phyloP scores from a whole-genome alignment of 306 rosid genomes.

The Sophora flavescens region DNA sequence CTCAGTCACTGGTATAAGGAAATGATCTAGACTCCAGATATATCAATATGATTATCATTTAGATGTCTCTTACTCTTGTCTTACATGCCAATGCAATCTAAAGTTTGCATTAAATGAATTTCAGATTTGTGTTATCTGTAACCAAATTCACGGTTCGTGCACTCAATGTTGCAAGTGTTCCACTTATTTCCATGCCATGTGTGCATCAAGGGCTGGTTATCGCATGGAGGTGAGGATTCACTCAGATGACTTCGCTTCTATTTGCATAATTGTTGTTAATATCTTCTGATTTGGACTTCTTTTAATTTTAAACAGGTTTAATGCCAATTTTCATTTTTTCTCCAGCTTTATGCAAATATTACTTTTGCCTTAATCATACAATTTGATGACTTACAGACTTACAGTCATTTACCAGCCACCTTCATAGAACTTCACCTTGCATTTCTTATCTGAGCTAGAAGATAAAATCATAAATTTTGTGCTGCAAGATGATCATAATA shows the following conservation, averaged over 20 bases:
- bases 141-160: conserved; percentile 95
- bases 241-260: conserved; percentile 2
- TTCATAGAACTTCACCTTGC: conserved; percentile 16
- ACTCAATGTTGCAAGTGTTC: conserved; percentile 94
- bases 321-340: conserved; percentile 3
- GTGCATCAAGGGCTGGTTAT: conserved; percentile 97
- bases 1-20: not conserved
- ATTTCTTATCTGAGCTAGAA: not conserved
- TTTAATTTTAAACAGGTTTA: conserved; percentile 22
- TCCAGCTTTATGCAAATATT: conserved; percentile 10
- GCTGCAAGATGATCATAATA: not conserved
- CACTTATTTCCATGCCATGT: conserved; percentile 95
- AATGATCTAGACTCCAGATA: conserved; percentile 32
- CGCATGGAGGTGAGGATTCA: conserved; percentile 80
- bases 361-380: not conserved
- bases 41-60: conserved; percentile 26
- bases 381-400: not conserved
- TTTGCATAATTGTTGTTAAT: conserved; percentile 32
- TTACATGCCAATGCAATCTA: conserved; percentile 39
- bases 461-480: not conserved
- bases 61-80: conserved; percentile 17
- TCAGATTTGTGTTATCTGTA: conserved; percentile 92
- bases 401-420: not conserved
- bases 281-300: not conserved
- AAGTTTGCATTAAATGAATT: conserved; percentile 42